phyloP scores from a whole-genome alignment of 2,329 filamentous ascomycete genomes.

The Grosmannia huntii region DNA sequence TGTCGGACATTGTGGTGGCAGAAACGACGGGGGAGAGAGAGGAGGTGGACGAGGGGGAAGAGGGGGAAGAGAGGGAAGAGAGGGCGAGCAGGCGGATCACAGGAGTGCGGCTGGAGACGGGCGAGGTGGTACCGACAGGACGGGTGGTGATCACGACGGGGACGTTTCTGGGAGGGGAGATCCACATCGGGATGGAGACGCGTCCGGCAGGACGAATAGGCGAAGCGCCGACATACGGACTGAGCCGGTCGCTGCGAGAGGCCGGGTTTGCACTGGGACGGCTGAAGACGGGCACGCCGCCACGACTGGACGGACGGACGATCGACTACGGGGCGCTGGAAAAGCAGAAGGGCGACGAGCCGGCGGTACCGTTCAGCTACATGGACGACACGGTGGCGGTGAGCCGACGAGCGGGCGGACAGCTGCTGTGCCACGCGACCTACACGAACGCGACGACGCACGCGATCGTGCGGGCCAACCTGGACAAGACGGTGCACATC shows the following conservation, averaged over 20 bases:
- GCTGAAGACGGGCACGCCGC: conserved; percentile 91
- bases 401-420: conserved; percentile 22
- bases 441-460: conserved; percentile 77
- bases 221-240: conserved; percentile 80
- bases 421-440: conserved; percentile 77
- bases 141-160: conserved; percentile 92
- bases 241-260: conserved; percentile 80
- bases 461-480: conserved; percentile 70
- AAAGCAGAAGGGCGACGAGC: conserved; percentile 67
- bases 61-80: conserved; percentile 28
- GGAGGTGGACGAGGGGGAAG: conserved; percentile 20
- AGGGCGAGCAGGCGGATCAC: conserved; percentile 51
- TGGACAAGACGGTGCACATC: conserved; percentile 95
- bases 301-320: conserved; percentile 65
- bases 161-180: conserved; percentile 90
- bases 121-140: conserved; percentile 66
- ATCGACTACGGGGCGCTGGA: conserved; percentile 68
- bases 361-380: conserved; percentile 84
- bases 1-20: conserved; percentile 76
- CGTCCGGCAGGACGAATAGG: conserved; percentile 87
- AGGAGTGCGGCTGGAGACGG: conserved; percentile 77
- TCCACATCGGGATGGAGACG: conserved; percentile 78
- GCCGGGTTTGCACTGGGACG: conserved; percentile 84
- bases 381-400: conserved; percentile 69
- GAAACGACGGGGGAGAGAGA: not conserved